These are phyloP conservation scores for Iodosphaeria phyllophila DNA, from an alignment of 2,329 filamentous ascomycete species.

Conservation along the genomic window DNA sequence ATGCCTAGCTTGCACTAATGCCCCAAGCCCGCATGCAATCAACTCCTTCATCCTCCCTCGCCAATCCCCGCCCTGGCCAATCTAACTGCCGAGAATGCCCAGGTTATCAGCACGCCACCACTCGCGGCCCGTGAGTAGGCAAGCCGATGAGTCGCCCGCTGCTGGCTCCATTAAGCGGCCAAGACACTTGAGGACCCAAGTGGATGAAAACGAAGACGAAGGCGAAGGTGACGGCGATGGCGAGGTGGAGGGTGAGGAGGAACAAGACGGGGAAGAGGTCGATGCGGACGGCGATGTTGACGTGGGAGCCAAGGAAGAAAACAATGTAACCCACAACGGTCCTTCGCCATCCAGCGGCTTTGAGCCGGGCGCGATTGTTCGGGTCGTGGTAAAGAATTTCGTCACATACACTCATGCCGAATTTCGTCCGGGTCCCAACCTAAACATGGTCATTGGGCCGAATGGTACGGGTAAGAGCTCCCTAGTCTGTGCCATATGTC, in stretches of 20 bases:
- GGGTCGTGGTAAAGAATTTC: conserved; percentile 74
- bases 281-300: conserved; percentile 2
- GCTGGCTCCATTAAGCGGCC: conserved; percentile 8
- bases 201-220: conserved; percentile 12
- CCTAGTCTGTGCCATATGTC: conserved; percentile 85
- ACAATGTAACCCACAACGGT: not conserved
- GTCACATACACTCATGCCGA: conserved; percentile 89
- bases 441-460: conserved; percentile 99
- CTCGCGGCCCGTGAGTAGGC: conserved; percentile 19
- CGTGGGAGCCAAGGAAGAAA: too few relatives aligned
- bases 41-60: too few relatives aligned
- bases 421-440: conserved; percentile 73
- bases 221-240: conserved; percentile 3
- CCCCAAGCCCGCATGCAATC: too few relatives aligned
- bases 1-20: too few relatives aligned
- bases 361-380: conserved; percentile 70
- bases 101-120: too few relatives aligned
- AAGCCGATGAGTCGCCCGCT: conserved; percentile 14
- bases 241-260: conserved; percentile 12
- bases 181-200: conserved; percentile 13
- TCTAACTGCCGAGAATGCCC: too few relatives aligned
- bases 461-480: conserved; percentile 98
- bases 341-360: conserved; percentile 21
- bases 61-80: too few relatives aligned
- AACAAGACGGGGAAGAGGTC: conserved; percentile 9